Evolutionary conservation across 768 basidiomycete genomes (phyloP), one percentile per base, ranked within the genome.

Genomic region (Sarcodon sp.): DNA sequence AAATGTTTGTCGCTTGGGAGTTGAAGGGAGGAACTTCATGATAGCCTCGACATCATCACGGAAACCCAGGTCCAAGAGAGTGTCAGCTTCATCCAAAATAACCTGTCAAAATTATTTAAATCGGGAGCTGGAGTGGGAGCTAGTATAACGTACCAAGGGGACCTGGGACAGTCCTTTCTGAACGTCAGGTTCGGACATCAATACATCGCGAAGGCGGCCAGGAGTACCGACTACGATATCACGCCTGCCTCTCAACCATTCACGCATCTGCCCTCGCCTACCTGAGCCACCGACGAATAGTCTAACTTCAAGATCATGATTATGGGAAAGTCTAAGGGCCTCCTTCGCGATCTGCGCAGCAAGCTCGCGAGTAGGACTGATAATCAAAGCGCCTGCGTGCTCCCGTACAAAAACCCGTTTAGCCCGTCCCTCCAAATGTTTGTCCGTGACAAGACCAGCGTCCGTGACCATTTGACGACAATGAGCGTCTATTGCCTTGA

Each of bases 31-130:
- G 56, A 69, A 72, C 4, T 66, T 58, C 31, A 73, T 63, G 55
- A 94, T 89, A 1, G 73, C 77, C 16, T 86, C 77, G 32, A 97
- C 79, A 56, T 94, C 92, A 18, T 81, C 75, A 4, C 84, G 76
- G 75, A 94, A 96, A 54, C 92, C 92, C 83, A 92, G 85, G 49
- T 91, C 88, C 9, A 97, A 70, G 10, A 94, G 70, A 0, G 84
- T 87, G 58, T 98, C 92, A 9, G 90, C 88, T 61, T 96, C 90
- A 58, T 98, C 96, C 49, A 98, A 69, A 50, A 98, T 73, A 46
- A 98, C 73, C 87, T 90, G 53, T 35, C 46, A 52, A 15, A 33
- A 32, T 3, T 16, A 46, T 37, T 49, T 49, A 34, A 15, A 32
- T 27, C 34, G 13, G 45, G 37, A 11, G 48, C 27, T 13, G 38